Percentiles rank a stretch among this genome's conserved stretches.
Evolutionary conservation across 352 stramenopile species (phyloP).

Genomic region (Globisporangium megalacanthum): DNA sequence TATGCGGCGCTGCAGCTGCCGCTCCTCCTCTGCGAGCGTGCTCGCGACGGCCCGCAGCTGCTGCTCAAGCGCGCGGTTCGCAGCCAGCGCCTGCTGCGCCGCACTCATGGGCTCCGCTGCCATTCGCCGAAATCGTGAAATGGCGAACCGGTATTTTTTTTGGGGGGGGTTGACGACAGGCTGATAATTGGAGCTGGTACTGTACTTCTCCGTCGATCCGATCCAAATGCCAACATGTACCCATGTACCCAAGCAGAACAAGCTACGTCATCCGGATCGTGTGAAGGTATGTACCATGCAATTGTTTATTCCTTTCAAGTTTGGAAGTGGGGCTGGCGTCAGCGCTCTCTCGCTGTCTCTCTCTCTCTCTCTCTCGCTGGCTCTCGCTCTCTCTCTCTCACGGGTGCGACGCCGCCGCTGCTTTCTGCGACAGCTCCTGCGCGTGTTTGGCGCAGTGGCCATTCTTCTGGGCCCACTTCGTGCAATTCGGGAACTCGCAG

Average conservation of each 20-base stretch:
- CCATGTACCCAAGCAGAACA: no score
- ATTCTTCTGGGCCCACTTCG: slow-evolving; percentile 87
- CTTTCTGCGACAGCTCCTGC: slow-evolving; percentile 69
- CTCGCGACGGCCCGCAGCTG: slow-evolving; percentile 31
- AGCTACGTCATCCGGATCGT: no score
- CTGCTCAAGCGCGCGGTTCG: slow-evolving; percentile 35
- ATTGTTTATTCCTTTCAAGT: no score
- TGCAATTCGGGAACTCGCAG: slow-evolving; percentile 79
- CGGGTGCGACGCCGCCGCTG: slow-evolving; percentile 20
- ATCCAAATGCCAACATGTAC: no score
- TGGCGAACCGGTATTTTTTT: no score
- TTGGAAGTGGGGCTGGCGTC: not conserved
- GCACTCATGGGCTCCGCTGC: no score
- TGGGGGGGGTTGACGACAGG: no score
- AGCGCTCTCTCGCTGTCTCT: not conserved
- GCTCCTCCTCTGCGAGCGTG: slow-evolving; percentile 32
- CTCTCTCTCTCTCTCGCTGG: not conserved
- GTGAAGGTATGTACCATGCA: no score
- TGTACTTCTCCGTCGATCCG: no score
- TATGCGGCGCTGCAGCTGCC: slow-evolving; percentile 25
- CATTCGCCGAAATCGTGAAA: no score
- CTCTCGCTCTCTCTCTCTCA: not conserved
- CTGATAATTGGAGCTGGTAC: no score
- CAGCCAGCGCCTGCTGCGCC: slow-evolving; percentile 20
- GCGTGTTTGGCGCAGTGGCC: slow-evolving; percentile 84